These are phyloP conservation scores for Bruguiera sexangula DNA, from an alignment of 345 rosid genomes.

Conservation along the genomic window DNA sequence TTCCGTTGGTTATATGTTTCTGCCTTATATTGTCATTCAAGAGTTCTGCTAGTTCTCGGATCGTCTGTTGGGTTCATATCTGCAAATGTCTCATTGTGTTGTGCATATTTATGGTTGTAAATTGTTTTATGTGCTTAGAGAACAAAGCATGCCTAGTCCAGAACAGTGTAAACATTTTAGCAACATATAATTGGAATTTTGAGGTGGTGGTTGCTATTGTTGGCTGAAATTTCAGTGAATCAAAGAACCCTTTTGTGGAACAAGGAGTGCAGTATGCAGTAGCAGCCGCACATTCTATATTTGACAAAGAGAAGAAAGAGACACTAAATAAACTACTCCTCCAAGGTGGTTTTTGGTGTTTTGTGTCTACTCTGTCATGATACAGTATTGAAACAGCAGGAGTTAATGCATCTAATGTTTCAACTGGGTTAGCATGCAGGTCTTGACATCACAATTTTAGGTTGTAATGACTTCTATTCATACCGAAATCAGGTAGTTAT, in stretches of 20 bases:
- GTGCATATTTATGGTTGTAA: background rate
- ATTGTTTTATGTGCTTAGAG: background rate
- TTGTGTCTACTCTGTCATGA: conserved; percentile 2
- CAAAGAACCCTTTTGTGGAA: conserved; percentile 85
- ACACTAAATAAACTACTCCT: conserved; percentile 61
- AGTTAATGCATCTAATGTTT: conserved; percentile 27
- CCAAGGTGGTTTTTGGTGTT: conserved; percentile 51
- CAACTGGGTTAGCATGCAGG: conserved; percentile 47
- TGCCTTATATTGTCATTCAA: background rate
- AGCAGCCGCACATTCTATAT: conserved; percentile 71
- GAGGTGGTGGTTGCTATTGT: conserved; percentile 2
- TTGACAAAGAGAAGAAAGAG: conserved; percentile 50
- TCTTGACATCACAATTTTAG: conserved; percentile 82
- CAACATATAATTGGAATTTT: conserved; percentile 6
- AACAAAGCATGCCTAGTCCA: background rate
- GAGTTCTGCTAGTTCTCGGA: background rate
- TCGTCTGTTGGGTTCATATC: background rate
- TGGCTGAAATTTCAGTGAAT: conserved; percentile 48
- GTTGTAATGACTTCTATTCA: conserved; percentile 93
- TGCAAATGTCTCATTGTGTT: background rate
- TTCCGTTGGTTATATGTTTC: conserved; percentile 8
- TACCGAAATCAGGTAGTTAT: conserved; percentile 71
- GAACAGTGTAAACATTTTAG: background rate
- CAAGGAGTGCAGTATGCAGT: conserved; percentile 70
- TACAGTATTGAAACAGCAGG: background rate